Base-by-base conservation (phyloP, 2,329 filamentous ascomycete genomes). In the Xylariales sp. region DNA sequence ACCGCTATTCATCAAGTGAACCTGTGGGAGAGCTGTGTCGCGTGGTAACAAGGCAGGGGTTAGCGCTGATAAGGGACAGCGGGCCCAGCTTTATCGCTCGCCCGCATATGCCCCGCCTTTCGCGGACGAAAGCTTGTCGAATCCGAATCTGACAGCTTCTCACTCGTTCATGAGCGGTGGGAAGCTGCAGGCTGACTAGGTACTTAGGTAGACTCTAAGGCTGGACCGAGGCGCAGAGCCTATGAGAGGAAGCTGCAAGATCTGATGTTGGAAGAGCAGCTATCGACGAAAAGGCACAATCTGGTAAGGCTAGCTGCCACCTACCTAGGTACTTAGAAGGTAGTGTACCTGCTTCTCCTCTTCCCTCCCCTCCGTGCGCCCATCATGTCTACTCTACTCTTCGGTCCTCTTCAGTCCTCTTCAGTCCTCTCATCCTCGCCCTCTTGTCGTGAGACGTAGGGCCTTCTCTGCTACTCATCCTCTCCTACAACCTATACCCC, bases 31-130 rank as follows among this genome's bases (percentile, higher is more conserved):
- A 14, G 31, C 24, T 42, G 14, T 35, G 22, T 34, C 20, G 25
- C 32, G 31, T 21, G 29, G 29, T 35, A 12, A 19, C 15, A 8
- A n/a, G 11, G n/a, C 31, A 14, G 19, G 11, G 18, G 28, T 38
- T 5, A 25, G n/a, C 18, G 22, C 21, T 22, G 31, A 42, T 36
- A 42, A 22, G 31, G n/a, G 24, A 35, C 10, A 29, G 22, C 20
- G 28, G n/a, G n/a, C 15, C 18, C 16, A 39, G 36, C 36, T 39
- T 14, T 29, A 19, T 31, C 36, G 20, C 34, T 37, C 20, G 27
- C 36, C 25, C 18, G 36, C 36, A 31, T 20, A 39, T 21, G 36
- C 36, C 36, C 36, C 27, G 27, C 36, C 36, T 31, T 39, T 28
- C 12, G 10, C 15, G 2, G 5, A 15, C 18, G 8, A 38, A 16